Conservation (phyloP, 1,284 basidiomycete genomes). For the Ceratobasidium sp. region DNA sequence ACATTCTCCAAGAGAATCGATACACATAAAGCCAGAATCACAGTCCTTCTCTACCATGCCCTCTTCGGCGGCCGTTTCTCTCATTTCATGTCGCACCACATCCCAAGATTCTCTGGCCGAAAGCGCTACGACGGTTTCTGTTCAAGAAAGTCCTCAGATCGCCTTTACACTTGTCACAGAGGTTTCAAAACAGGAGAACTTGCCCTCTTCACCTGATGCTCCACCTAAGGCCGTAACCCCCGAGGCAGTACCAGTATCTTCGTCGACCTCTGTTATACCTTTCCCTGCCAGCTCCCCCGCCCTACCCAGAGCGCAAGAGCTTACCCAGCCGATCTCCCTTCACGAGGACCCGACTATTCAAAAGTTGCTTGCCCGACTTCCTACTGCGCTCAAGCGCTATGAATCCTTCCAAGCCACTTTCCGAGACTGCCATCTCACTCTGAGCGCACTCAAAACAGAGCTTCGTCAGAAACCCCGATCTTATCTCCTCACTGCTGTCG, state of each 20-base stretch:
- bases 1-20: not conserved
- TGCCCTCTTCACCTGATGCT: not conserved
- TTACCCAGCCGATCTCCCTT: not conserved
- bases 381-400: slow-evolving; percentile 27
- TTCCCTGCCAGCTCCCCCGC: slow-evolving; percentile 13
- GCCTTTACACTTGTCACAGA: not conserved
- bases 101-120: slow-evolving; percentile 7
- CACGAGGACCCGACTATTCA: slow-evolving; percentile 1
- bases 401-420: slow-evolving; percentile 62
- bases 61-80: slow-evolving; percentile 7
- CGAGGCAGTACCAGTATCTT: not conserved
- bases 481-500: slow-evolving; percentile 63
- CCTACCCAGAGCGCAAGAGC: not conserved
- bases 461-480: slow-evolving; percentile 46
- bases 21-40: not conserved
- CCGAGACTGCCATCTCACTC: slow-evolving; percentile 70
- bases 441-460: slow-evolving; percentile 61
- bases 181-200: not conserved
- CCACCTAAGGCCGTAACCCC: not conserved
- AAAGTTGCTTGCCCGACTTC: slow-evolving; percentile 19
- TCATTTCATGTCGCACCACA: not conserved
- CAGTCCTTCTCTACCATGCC: slow-evolving; percentile 7
- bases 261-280: not conserved
- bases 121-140: slow-evolving; percentile 9
- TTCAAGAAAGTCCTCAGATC: slow-evolving; percentile 5